phyloP scores from a whole-genome alignment of 2,329 filamentous ascomycete genomes.

The Colletotrichum limetticola region DNA sequence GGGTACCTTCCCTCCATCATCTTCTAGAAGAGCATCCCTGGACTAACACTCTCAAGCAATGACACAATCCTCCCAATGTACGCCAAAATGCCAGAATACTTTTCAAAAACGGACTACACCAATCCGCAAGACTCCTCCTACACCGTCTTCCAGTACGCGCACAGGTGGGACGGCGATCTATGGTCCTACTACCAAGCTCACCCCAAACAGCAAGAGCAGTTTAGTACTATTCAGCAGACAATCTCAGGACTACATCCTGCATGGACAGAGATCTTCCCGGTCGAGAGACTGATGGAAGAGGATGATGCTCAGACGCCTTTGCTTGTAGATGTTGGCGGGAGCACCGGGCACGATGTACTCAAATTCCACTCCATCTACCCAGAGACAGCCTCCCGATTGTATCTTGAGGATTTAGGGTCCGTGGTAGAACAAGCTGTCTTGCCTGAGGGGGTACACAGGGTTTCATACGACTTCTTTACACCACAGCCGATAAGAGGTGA shows the following conservation, averaged over 20 bases:
- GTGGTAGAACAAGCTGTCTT: not conserved
- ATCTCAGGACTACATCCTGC: not conserved
- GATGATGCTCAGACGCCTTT: not conserved
- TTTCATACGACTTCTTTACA: slow-evolving; percentile 50
- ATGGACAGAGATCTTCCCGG: not conserved
- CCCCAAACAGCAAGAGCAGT: slow-evolving; percentile 8
- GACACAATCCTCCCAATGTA: slow-evolving; percentile 5
- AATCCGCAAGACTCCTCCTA: not conserved
- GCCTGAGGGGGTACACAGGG: not conserved
- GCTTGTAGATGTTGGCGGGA: slow-evolving; percentile 10
- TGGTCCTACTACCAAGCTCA: slow-evolving; percentile 16
- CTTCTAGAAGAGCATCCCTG: too few species aligned
- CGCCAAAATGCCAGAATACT: not conserved
- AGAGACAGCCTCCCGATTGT: not conserved
- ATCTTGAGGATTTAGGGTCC: not conserved
- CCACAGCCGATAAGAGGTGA: slow-evolving; percentile 44
- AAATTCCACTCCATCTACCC: not conserved
- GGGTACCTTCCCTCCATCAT: not conserved
- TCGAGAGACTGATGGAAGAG: not conserved
- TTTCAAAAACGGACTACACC: not conserved
- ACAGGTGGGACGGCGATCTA: not conserved
- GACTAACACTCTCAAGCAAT: not conserved
- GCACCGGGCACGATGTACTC: not conserved
- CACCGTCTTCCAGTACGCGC: slow-evolving; percentile 4
- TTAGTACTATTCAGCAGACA: slow-evolving; percentile 10